Evolutionary conservation across 2,329 filamentous ascomycete genomes (phyloP), one percentile per base, ranked within the genome.

Genomic region (Exophiala viscosa): DNA sequence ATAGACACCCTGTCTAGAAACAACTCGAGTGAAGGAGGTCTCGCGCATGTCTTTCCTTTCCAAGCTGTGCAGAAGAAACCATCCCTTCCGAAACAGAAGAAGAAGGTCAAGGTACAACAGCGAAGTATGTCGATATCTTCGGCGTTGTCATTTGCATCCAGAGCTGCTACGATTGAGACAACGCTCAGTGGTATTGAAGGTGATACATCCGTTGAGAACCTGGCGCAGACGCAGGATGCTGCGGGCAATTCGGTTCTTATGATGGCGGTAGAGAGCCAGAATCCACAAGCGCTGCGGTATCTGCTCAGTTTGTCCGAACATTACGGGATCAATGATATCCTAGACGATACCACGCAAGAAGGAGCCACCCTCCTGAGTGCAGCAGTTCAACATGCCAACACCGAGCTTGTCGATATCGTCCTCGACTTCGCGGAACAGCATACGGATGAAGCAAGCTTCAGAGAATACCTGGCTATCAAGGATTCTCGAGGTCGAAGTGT

Each of bases 11-110:
- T 61, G n/a, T 59, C 50, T 20, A 43, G 50, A 49, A 81, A 80
- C 1, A 78, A 79, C 1, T 58, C 57, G 2, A 45, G 49, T 34
- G 57, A 58, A 38, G 60, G 59, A 28, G 80, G 77, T 3, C 73
- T 97, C 3, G 81, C 86, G 47, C 92, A 97, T 66, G 90, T 97
- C 1, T 96, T 96, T 62, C 92, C 91, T 0, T 97, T 96, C 58
- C 88, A 95, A 66, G 80, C 79, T 50, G 42, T 55, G 7, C 46
- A 55, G 39, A 54, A 71, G 17, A 74, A 75, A 20, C 73, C 75
- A 15, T 67, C 73, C 5, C 17, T 56, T 4, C 53, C 56, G 14
- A 68, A 69, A 45, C 66, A 68, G 38, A 67, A 69, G 11, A 95
- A 93, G 69, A 89, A 80, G 60, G 92, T 97, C 0, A 88, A 90